Conservation (phyloP, 2,329 filamentous ascomycete genomes). For the Pseudophaeomoniella oleicola region DNA sequence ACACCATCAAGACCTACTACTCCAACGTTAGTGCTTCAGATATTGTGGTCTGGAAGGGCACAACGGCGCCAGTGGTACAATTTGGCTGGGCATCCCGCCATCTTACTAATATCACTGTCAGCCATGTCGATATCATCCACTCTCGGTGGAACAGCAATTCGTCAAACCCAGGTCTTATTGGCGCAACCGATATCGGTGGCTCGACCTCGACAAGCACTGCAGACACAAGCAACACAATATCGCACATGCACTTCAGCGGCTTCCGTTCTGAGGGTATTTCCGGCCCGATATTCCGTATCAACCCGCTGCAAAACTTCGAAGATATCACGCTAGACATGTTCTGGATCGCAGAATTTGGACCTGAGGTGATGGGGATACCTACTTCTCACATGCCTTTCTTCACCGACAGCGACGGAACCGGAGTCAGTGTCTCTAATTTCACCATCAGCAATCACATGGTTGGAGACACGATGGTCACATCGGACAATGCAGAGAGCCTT, state of each 20-base stretch:
- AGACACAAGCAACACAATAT: background rate
- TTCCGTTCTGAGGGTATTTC: slow-evolving; percentile 1
- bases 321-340: background rate
- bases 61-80: slow-evolving; percentile 27
- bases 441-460: background rate
- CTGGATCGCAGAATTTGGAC: background rate
- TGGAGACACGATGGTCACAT: background rate
- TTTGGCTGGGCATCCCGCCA: slow-evolving; percentile 20
- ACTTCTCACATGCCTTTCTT: background rate
- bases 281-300: background rate
- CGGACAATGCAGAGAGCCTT: background rate
- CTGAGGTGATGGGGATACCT: background rate
- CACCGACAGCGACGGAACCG: background rate
- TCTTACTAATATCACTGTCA: slow-evolving; percentile 5
- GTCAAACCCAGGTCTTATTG: background rate
- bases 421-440: background rate
- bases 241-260: background rate
- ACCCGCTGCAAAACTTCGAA: background rate
- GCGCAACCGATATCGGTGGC: background rate
- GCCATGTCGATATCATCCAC: slow-evolving; percentile 1
- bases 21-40: slow-evolving; percentile 22
- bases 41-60: slow-evolving; percentile 14
- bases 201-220: background rate
- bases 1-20: slow-evolving; percentile 23
- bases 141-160: background rate